Base-by-base conservation (phyloP, 2,329 filamentous ascomycete genomes). In the Myriangium duriaei region DNA sequence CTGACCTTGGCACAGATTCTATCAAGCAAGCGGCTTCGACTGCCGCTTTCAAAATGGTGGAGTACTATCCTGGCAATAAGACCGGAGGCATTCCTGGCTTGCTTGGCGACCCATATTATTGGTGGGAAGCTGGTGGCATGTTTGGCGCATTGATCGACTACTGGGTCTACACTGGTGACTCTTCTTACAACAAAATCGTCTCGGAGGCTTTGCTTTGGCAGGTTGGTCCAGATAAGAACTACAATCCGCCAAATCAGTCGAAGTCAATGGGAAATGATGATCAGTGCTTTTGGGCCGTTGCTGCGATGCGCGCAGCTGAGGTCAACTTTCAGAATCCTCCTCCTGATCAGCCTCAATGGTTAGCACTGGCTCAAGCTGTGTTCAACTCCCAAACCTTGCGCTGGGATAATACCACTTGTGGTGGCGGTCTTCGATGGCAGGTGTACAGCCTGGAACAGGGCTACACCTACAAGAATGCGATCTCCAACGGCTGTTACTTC, bases 381-480 rank as follows among this genome's bases (percentile, higher is more conserved):
- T 59, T 58, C 45, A 59, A 60, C 41, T 48, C 46, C 19, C 55
- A 58, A 42, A 49, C 48, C 11, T 28, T 38, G 7, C 46, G 57
- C 29, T 60, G 57, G 57, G 53, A 60, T 34, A 43, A 42, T 2
- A 24, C 24, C 4, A 43, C 45, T 2, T 60, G 57, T 31, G 50
- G 46, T 12, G 57, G 57, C 29, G 57, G 57, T 13, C 43, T 60
- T 19, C 47, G 49, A 34, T 59, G 54, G 56, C 85, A 93, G 61
- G 81, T 92, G 44, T 87, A 79, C 61, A 68, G 73, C 10, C 82
- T 78, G 61, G 86, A 86, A 61, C 72, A 45, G 40, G 83, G 83
- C 4, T 75, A 66, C 48, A 58, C 60, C 37, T 74, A 71, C 48
- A 74, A 74, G 47, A 75, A 75, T 47, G 64, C 66, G 14, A 68